Percentiles rank a stretch among this genome's conserved stretches.
Conservation (phyloP, 495 filamentous ascomycete species). For the Penicillium dipodomyicola region DNA sequence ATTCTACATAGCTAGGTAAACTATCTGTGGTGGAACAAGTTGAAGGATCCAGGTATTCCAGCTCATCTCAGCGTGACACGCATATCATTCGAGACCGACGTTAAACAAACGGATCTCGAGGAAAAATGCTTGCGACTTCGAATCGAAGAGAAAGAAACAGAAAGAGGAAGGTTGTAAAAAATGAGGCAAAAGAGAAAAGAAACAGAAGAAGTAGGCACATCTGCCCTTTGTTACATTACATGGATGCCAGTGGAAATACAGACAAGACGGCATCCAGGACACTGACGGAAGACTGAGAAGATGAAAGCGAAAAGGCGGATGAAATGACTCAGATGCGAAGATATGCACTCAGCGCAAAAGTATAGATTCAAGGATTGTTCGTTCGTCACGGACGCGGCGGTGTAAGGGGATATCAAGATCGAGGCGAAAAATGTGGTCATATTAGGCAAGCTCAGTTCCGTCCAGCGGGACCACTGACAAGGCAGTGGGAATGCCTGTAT, state of each 20-base stretch:
- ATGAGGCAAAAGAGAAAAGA: not conserved
- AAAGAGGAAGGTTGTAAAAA: not conserved
- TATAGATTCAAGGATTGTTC: slow-evolving; percentile 6
- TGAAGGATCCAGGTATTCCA: slow-evolving; percentile 16
- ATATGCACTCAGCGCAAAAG: slow-evolving; percentile 7
- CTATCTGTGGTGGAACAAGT: slow-evolving; percentile 12
- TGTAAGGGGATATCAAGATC: slow-evolving; percentile 13
- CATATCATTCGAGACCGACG: slow-evolving; percentile 14
- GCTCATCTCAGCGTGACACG: slow-evolving; percentile 18
- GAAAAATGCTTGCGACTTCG: slow-evolving; percentile 10
- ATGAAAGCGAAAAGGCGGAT: slow-evolving; percentile 1
- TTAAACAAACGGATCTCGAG: slow-evolving; percentile 8
- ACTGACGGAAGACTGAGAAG: not conserved
- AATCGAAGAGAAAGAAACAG: not conserved
- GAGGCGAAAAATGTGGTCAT: slow-evolving; percentile 8
- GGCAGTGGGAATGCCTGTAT: slow-evolving; percentile 12
- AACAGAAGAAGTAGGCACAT: not conserved
- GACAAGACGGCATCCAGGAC: slow-evolving; percentile 1
- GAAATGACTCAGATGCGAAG: slow-evolving; percentile 10
- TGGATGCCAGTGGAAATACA: slow-evolving; percentile 9
- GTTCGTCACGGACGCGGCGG: slow-evolving; percentile 28
- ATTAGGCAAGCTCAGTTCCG: slow-evolving; percentile 22
- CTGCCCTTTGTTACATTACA: slow-evolving; percentile 5
- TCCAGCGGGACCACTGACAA: slow-evolving; percentile 24
- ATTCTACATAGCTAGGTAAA: slow-evolving; percentile 13